Conservation (phyloP, 139 green algal genomes). For the Tetraselmis chui region DNA sequence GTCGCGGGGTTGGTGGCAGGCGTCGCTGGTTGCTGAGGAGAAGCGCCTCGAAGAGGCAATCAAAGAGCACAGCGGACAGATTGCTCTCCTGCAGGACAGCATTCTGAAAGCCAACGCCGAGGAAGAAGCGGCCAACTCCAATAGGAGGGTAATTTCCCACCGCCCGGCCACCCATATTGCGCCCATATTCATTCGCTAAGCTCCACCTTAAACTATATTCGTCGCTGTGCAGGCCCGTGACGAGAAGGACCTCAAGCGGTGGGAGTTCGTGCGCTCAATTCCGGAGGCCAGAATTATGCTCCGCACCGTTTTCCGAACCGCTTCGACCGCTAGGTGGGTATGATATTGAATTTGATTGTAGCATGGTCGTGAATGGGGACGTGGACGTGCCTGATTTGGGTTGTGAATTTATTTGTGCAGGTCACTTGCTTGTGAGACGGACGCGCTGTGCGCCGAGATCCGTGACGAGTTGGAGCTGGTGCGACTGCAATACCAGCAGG, state of each 20-base stretch:
- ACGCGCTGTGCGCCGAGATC: constrained; percentile 39
- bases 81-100: constrained; percentile 37
- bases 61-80: constrained; percentile 36
- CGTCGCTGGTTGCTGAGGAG: constrained; percentile 26
- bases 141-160: neutral
- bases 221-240: neutral
- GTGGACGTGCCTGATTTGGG: no score
- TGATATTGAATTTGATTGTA: no score
- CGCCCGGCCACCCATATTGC: no score
- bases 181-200: no score
- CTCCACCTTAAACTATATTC: no score
- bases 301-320: neutral
- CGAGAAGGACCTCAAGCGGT: neutral
- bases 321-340: neutral
- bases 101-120: constrained; percentile 54
- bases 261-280: neutral
- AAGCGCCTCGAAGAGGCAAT: constrained; percentile 2
- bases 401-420: no score
- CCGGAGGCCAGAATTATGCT: neutral
- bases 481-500: constrained; percentile 58
- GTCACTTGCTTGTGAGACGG: constrained; percentile 29
- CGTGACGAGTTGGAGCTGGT: constrained; percentile 62
- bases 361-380: no score
- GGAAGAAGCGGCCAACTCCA: constrained; percentile 45
- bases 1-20: constrained; percentile 29